These are phyloP conservation scores for Fusarium heterosporum DNA, from an alignment of 2,329 filamentous ascomycete genomes.

Conservation along the genomic window DNA sequence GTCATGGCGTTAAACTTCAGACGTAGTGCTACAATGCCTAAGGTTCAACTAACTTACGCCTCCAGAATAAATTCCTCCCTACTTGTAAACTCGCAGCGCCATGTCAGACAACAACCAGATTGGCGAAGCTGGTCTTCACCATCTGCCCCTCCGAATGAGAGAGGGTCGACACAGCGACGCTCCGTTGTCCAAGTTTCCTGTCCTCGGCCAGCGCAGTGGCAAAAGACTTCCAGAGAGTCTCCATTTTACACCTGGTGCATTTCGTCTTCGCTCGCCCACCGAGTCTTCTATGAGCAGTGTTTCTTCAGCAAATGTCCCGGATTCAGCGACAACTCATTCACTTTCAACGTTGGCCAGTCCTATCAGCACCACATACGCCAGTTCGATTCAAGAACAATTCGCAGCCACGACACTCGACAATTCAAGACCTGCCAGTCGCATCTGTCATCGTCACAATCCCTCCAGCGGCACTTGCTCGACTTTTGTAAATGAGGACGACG, in stretches of 20 bases:
- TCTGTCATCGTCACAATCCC: constrained; percentile 50
- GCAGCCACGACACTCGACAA: constrained; percentile 43
- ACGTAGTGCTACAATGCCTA: background rate
- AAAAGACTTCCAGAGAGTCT: constrained; percentile 50
- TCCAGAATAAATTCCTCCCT: constrained; percentile 14
- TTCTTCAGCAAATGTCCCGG: constrained; percentile 53
- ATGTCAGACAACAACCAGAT: constrained; percentile 39
- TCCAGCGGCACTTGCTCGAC: constrained; percentile 55
- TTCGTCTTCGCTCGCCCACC: constrained; percentile 52
- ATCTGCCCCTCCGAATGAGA: constrained; percentile 43
- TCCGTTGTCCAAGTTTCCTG: constrained; percentile 36
- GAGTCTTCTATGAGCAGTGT: constrained; percentile 55
- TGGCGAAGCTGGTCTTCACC: constrained; percentile 44
- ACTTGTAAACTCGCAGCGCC: background rate
- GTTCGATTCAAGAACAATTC: constrained; percentile 51
- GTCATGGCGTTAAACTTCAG: background rate
- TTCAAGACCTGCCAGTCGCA: constrained; percentile 46
- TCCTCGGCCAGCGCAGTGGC: constrained; percentile 12
- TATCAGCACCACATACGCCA: constrained; percentile 52
- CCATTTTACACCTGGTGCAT: constrained; percentile 44
- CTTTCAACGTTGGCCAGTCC: constrained; percentile 52
- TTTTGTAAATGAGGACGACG: constrained; percentile 53
- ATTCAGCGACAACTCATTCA: constrained; percentile 55
- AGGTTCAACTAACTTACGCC: background rate
- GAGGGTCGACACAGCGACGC: constrained; percentile 33